These are phyloP conservation scores for Scenedesmus sp. DNA, from an alignment of 163 green algal species.

Conservation along the genomic window DNA sequence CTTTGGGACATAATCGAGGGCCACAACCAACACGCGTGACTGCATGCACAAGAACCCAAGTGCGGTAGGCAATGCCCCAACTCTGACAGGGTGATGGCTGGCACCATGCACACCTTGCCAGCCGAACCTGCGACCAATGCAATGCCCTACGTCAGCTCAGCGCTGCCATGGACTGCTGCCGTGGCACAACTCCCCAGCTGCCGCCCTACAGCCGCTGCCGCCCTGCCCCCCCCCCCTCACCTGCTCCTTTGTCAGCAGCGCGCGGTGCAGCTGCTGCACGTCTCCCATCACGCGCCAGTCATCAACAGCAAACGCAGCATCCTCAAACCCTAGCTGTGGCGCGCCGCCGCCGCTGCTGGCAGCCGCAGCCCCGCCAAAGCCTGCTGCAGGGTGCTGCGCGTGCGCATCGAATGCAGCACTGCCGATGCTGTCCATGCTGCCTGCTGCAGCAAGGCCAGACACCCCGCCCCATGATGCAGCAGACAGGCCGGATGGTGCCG, in stretches of 20 bases:
- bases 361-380: conserved; percentile 6
- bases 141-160: no score
- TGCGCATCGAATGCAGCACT: background rate
- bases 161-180: no score
- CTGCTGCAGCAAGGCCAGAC: conserved; percentile 15
- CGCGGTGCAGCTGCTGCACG: conserved; percentile 81
- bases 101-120: no score
- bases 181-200: background rate
- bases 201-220: no score
- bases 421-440: conserved; percentile 23
- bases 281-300: conserved; percentile 68
- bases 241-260: conserved; percentile 63
- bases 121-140: no score
- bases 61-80: no score
- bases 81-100: no score
- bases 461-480: background rate
- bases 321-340: conserved; percentile 39
- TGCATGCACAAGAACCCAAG: background rate
- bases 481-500: background rate
- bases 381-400: background rate
- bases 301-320: conserved; percentile 39
- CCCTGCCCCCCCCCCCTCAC: conserved; percentile 1
- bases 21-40: background rate
- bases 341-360: conserved; percentile 38
- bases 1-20: no score